These are phyloP conservation scores for Cicer yamashitae DNA, from an alignment of 306 rosid genomes.

Conservation along the genomic window DNA sequence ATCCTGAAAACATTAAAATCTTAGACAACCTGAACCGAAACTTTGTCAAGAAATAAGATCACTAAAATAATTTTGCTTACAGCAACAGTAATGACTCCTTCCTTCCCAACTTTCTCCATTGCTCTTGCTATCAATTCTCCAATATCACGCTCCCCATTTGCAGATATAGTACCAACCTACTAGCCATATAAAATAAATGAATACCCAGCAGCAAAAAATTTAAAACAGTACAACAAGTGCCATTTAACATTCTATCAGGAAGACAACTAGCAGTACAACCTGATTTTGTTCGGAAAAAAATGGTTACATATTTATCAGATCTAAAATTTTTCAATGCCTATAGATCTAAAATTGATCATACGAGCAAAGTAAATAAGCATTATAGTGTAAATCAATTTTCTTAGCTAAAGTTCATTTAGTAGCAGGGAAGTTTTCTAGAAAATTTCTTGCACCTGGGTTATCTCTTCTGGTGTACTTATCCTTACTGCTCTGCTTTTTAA, in stretches of 20 bases:
- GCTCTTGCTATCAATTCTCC: conserved; percentile 95
- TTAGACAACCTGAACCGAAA: conserved; percentile 37
- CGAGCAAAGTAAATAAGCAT: conserved; percentile 5
- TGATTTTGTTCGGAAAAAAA: background rate
- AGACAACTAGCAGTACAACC: conserved; percentile 14
- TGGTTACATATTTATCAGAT: conserved; percentile 2
- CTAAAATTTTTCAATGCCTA: conserved; percentile 25
- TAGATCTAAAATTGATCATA: conserved; percentile 26
- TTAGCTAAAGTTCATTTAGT: conserved; percentile 39
- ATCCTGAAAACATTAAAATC: conserved; percentile 61
- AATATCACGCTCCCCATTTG: conserved; percentile 89
- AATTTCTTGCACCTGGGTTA: conserved; percentile 78
- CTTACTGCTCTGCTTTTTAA: conserved; percentile 81
- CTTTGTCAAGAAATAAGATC: conserved; percentile 3
- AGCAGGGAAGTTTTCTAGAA: conserved; percentile 28
- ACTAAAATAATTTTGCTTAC: conserved; percentile 56
- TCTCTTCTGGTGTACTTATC: conserved; percentile 94
- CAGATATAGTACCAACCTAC: conserved; percentile 95
- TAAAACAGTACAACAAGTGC: background rate
- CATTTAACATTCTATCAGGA: conserved; percentile 6
- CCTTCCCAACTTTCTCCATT: conserved; percentile 98
- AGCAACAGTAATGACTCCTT: conserved; percentile 90
- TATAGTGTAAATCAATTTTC: conserved; percentile 8
- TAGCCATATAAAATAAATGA: conserved; percentile 29
- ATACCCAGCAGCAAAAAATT: conserved; percentile 17